Evolutionary conservation across 805 yeast genomes (phyloP).

Genomic region (Saturnispora saitoi): DNA sequence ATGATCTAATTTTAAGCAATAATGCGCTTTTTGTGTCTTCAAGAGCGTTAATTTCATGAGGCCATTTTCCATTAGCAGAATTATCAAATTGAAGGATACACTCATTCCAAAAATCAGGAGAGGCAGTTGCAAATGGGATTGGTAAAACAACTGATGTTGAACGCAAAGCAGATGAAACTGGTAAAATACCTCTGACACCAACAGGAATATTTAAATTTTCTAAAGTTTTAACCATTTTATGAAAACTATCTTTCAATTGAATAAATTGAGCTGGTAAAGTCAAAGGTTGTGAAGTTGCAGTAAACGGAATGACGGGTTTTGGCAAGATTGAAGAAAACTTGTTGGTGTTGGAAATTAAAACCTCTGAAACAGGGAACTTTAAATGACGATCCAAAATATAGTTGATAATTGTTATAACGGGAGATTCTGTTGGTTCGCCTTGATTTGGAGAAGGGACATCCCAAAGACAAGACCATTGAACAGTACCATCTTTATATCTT

Average conservation of each 20-base stretch:
- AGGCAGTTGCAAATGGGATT: constrained; percentile 67
- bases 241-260: constrained; percentile 41
- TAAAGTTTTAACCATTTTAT: constrained; percentile 36
- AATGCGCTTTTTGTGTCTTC: constrained; percentile 91
- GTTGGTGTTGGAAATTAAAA: constrained; percentile 31
- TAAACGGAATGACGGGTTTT: constrained; percentile 49
- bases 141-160: constrained; percentile 73
- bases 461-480: constrained; percentile 91
- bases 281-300: constrained; percentile 43
- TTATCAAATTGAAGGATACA: constrained; percentile 81
- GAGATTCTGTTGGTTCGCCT: constrained; percentile 40
- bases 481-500: constrained; percentile 86
- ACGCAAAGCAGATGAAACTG: constrained; percentile 68
- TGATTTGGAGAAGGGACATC: constrained; percentile 27
- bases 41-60: constrained; percentile 76
- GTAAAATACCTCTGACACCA: constrained; percentile 58
- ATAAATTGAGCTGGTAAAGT: constrained; percentile 35
- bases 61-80: constrained; percentile 75
- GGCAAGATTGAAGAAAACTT: constrained; percentile 48
- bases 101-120: constrained; percentile 74
- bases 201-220: constrained; percentile 56
- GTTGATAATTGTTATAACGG: constrained; percentile 55
- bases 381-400: constrained; percentile 61
- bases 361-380: constrained; percentile 24
- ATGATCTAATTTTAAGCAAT: constrained; percentile 52